Percentiles rank a stretch among this genome's conserved stretches.
Conservation (phyloP, 176 grass and related monocot species). For the Musa itinerans region DNA sequence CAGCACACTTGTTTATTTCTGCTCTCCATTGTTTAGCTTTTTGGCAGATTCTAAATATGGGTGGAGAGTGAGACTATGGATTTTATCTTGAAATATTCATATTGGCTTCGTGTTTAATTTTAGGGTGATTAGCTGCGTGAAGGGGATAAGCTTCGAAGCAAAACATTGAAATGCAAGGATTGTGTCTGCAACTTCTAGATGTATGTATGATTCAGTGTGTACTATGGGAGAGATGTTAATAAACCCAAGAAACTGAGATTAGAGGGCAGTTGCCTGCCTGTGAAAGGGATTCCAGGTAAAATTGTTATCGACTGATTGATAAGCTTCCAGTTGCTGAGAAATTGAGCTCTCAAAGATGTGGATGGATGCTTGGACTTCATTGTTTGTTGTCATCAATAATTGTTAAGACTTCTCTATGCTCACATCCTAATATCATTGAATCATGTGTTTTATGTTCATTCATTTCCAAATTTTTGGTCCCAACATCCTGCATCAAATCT, state of each 20-base stretch:
- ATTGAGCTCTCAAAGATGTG: constrained; percentile 1
- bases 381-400: neutral
- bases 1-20: neutral
- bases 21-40: neutral
- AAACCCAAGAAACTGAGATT: constrained; percentile 1
- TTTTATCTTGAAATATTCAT: neutral
- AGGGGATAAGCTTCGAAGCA: neutral
- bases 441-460: too few relatives aligned
- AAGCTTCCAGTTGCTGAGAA: neutral
- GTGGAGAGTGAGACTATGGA: neutral
- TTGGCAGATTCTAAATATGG: neutral
- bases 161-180: neutral
- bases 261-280: neutral
- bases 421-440: neutral
- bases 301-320: neutral
- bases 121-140: neutral
- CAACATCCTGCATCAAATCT: too few relatives aligned
- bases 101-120: neutral
- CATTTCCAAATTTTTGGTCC: too few relatives aligned
- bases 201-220: constrained; percentile 9
- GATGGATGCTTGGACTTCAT: neutral
- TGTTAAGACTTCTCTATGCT: neutral
- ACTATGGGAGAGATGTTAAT: neutral
- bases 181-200: neutral
- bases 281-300: neutral